Evolutionary conservation across 2,329 filamentous ascomycete species (phyloP).

Genomic region (Myriosclerotinia scirpicola): DNA sequence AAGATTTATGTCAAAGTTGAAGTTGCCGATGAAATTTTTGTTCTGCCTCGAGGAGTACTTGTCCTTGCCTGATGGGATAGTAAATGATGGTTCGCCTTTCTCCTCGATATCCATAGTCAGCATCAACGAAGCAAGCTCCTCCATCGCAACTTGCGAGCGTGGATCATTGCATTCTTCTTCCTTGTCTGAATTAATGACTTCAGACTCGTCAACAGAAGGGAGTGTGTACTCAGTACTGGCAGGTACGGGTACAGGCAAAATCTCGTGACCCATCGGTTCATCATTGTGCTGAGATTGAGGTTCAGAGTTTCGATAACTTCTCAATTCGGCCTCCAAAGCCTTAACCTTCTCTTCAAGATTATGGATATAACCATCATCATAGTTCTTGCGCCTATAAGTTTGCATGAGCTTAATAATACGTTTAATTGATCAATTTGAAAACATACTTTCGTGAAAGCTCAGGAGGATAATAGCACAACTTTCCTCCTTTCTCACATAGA

Average conservation of each 20-base stretch:
- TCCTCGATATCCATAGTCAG: constrained; percentile 7
- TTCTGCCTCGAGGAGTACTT: background rate
- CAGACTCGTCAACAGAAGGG: background rate
- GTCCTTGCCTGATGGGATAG: constrained; percentile 5
- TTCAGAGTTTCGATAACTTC: background rate
- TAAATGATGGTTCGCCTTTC: constrained; percentile 11
- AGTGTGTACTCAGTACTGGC: background rate
- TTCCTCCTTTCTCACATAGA: constrained; percentile 6
- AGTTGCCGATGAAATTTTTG: background rate
- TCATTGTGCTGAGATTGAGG: background rate
- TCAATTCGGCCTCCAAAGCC: background rate
- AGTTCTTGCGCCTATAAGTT: background rate
- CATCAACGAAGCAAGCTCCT: constrained; percentile 16
- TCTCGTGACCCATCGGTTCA: background rate
- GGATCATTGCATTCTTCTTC: background rate
- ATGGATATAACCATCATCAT: constrained; percentile 1
- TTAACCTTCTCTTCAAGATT: constrained; percentile 7
- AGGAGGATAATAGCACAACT: constrained; percentile 7
- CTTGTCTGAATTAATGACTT: background rate
- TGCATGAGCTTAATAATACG: background rate
- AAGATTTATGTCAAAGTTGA: background rate
- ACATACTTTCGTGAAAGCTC: constrained; percentile 14
- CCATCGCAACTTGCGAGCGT: constrained; percentile 1
- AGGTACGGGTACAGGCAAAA: background rate
- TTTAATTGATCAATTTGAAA: background rate